Evolutionary conservation across 495 filamentous ascomycete genomes (phyloP), one percentile per base, ranked within the genome.

Genomic region (Poronia punctata): DNA sequence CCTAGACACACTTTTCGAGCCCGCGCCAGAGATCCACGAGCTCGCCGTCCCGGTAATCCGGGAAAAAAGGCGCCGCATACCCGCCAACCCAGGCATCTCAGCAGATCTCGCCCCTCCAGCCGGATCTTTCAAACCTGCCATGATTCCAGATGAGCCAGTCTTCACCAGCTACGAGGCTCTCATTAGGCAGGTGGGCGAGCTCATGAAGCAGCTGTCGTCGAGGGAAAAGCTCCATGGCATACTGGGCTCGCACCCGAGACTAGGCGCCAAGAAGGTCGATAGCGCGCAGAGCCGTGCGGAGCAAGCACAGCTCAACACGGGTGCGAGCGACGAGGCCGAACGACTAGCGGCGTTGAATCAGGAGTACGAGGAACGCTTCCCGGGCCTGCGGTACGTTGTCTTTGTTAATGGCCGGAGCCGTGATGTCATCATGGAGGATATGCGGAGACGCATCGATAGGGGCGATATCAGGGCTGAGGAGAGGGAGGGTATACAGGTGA

Each of bases 1-100:
- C 35, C 81, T 95, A 35, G 85, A 93, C 62, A 69, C 72, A 5
- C 84, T 96, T 34, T 97, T 96, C 65, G 90, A 97, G 53, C 82
- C 90, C 10, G 87, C 80, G 11, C 61, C 75, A 7, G 75, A 83
- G 20, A 72, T 96, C 3, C 85, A 88, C 56, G 67, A 72, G 16
- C 70, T 95, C 33, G 78, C 80, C 38, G 54, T 85, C 15, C 79
- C 83, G 2, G 59, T 79, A 8, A 71, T 93, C 10, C 72, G 71
- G 38, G 68, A 72, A n/a, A 67, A 75, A 28, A 62, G 63, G 17
- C 3, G 61, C 54, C 3, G 61, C 54, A 12, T 65, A 57, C 45
- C 26, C 12, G 38, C 38, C 17, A 40, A 40, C 27, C 38, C 27
- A 11, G 38, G 26, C 24, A 15, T 31, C 17, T 5, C 17, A 14